Base-by-base conservation (phyloP, 1,284 basidiomycete genomes). In the Porodaedalea pini region DNA sequence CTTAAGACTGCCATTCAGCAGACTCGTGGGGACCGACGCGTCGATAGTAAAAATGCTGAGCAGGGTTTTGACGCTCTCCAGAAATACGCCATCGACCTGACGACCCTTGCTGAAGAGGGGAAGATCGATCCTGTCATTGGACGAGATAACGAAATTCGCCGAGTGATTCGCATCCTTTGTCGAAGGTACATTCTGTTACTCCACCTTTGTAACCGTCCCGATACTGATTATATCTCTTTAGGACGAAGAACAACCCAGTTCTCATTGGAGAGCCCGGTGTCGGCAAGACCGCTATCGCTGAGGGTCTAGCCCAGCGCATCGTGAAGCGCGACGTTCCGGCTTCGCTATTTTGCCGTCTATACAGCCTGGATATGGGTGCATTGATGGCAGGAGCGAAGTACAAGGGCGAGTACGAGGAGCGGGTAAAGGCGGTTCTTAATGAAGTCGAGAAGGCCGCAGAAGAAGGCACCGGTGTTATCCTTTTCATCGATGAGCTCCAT, bases 401-500 rank as follows among this genome's bases (percentile, higher is more conserved):
- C 77, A 94, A 93, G 71, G 95, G 95, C 60, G 94, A 98, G 74
- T 99, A 95, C 73, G 96, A 99, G 73, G 96, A 99, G 70, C 89
- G 96, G 49, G 86, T 98, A 73, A 98, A 98, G 74, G 78, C 88
- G 11, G 93, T 98, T 59, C 76, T 98, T 51, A 85, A 85, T 70
- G 97, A 99, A 73, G 88, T 98, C 61, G 96, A 98, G 72, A 95
- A 97, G 73, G 85, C 91, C 3, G 78, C 86, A 0, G 86, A 94
- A 56, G 83, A 93, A 48, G 94, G 92, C 43, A 83, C 77, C 2
- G 87, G 88, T 23, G 84, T 98, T 67, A 94, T 98, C 63, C 82
- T 99, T 37, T 98, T 98, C 77, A 88, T 98, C 66, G 95, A 99
- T 68, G 96, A 98, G 70, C 77, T 94, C 17, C 93, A 96, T 67